Evolutionary conservation across 208 protist genomes (phyloP).

Genomic region (Trypanosoma theileri): DNA sequence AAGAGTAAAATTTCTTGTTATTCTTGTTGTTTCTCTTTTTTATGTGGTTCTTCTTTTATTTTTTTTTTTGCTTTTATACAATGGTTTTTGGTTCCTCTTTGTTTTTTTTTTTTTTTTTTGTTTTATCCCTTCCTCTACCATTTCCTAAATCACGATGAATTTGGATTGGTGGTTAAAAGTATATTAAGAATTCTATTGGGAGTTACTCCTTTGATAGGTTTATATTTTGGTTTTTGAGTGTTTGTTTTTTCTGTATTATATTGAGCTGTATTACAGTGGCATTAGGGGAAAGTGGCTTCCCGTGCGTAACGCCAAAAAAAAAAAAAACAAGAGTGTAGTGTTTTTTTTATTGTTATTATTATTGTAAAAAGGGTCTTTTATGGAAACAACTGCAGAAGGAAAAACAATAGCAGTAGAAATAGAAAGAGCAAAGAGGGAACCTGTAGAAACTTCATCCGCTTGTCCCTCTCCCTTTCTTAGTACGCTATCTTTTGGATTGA

Average conservation of each 20-base stretch:
- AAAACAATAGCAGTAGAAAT: constrained; percentile 10
- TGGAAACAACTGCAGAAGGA: not conserved
- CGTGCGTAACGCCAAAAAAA: not conserved
- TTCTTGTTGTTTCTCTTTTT: constrained; percentile 32
- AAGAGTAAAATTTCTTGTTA: constrained; percentile 6
- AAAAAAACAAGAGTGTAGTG: constrained; percentile 38
- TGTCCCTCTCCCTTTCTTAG: too few species aligned
- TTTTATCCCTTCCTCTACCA: not conserved
- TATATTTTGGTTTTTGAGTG: too few species aligned
- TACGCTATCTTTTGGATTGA: not conserved
- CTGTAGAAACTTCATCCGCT: too few species aligned
- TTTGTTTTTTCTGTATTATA: too few species aligned
- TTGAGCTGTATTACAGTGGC: too few species aligned
- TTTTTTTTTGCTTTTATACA: not conserved
- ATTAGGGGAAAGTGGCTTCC: too few species aligned
- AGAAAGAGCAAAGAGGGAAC: not conserved
- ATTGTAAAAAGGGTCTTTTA: constrained; percentile 1
- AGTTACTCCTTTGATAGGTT: too few species aligned
- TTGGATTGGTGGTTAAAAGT: too few species aligned
- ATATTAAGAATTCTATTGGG: too few species aligned
- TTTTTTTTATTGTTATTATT: constrained; percentile 48
- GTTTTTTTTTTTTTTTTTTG: constrained; percentile 40
- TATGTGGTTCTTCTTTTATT: not conserved
- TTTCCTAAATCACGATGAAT: too few species aligned
- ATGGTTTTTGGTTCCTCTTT: constrained; percentile 23